Percentiles rank a stretch among this genome's conserved stretches.
phyloP scores from a whole-genome alignment of 768 basidiomycete species.

The Suillus occidentalis region DNA sequence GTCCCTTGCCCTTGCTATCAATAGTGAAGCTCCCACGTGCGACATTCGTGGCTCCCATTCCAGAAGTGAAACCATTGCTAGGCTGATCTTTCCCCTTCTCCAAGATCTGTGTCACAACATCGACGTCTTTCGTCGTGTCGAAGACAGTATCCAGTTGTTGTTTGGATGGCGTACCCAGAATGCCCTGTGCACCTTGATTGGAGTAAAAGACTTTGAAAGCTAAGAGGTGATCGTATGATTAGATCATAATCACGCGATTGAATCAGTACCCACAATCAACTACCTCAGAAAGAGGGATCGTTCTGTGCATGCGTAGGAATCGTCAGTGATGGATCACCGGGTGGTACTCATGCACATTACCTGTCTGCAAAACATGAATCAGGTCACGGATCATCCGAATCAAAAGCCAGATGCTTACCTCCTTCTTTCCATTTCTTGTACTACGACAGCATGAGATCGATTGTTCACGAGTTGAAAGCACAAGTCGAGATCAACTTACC shows the following conservation, averaged over 20 bases:
- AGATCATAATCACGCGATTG: not conserved
- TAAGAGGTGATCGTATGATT: constrained; percentile 23
- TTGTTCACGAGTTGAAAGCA: constrained; percentile 9
- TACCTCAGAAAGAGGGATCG: constrained; percentile 70
- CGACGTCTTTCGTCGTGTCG: constrained; percentile 60
- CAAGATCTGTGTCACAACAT: constrained; percentile 60
- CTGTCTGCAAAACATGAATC: constrained; percentile 50
- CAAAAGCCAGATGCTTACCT: constrained; percentile 46
- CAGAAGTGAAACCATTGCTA: constrained; percentile 44
- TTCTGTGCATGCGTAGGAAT: constrained; percentile 35
- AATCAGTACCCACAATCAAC: constrained; percentile 67
- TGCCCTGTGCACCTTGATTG: constrained; percentile 74
- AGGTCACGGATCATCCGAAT: constrained; percentile 11
- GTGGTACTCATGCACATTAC: constrained; percentile 41
- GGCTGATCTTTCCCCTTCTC: constrained; percentile 61
- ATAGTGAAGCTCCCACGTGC: constrained; percentile 36
- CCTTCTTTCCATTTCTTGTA: constrained; percentile 78
- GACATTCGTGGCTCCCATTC: constrained; percentile 14
- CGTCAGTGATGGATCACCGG: constrained; percentile 13
- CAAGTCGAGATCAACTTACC: constrained; percentile 43
- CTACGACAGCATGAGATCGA: constrained; percentile 35
- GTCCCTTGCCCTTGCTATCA: constrained; percentile 42
- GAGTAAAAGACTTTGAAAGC: constrained; percentile 75
- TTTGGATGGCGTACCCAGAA: constrained; percentile 70
- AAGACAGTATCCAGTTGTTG: constrained; percentile 82